Evolutionary conservation across 371 early-diverging fungal genomes (phyloP), one percentile per base, ranked within the genome.

Genomic region (Mucor lusitanicus): DNA sequence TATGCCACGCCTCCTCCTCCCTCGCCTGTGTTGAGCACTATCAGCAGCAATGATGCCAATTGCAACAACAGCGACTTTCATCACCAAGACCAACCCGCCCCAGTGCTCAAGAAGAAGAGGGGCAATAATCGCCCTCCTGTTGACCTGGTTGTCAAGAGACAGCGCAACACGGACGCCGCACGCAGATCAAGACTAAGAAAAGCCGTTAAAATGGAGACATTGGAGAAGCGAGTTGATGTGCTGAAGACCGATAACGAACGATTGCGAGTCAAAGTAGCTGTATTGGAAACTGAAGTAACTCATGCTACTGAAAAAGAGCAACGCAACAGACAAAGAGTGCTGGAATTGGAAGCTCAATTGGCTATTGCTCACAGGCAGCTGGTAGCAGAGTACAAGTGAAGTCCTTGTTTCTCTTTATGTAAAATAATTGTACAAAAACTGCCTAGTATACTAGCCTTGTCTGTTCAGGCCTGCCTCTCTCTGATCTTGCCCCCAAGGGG

Each of bases 151-250:
- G 79, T 85, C 28, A 92, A 92, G 77, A 88, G 92, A 55, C 85
- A 86, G 63, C 90, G 90, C 75, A 95, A 95, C 81, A 95, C 94
- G 9, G 94, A 94, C 67, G 95, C 96, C 4, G 96, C 96, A 23
- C 89, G 96, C 33, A 92, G 96, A 67, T 92, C 93, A 25, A 91
- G 96, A 40, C 80, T 87, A 61, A 88, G 91, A 71, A 95, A 94
- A 85, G 81, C 89, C 40, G 78, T 84, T 54, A 85, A 86, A 61
- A 84, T 95, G 70, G 92, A 92, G 66, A 77, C 86, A 25, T 87
- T 96, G 25, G 95, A 95, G 77, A 66, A 62, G 42, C 82, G 86
- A 64, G 92, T 92, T n/a, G 75, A 77, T 2, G 83, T 85, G 50
- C 84, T 96, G 8, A 91, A 91, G 73, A 64, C 70, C 13, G 87